A percentile compares a stretch with the other conserved stretches of the same genome.
These are phyloP conservation scores for Crithidia fasciculata DNA, from an alignment of 208 protist genomes.

Conservation along the genomic window DNA sequence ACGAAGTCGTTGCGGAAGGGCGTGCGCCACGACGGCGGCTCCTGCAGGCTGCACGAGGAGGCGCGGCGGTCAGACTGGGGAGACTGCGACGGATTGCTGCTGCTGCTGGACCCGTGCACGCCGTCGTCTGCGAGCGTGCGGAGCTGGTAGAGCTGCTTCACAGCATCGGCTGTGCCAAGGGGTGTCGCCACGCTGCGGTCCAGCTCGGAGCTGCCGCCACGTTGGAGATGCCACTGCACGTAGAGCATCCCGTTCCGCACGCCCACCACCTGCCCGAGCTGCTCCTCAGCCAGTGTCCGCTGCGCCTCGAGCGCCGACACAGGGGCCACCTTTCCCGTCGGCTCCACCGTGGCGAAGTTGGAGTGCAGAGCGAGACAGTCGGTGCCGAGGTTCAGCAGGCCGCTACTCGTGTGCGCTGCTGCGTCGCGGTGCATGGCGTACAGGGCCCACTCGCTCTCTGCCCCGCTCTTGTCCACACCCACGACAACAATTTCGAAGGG, in stretches of 20 bases:
- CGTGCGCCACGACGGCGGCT: conserved; percentile 89
- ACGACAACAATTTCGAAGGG: conserved; percentile 67
- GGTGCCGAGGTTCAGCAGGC: conserved; percentile 69
- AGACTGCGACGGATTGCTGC: no score
- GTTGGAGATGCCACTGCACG: conserved; percentile 81
- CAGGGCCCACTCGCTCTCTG: conserved; percentile 64
- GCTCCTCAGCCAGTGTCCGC: conserved; percentile 68
- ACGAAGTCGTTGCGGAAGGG: conserved; percentile 92
- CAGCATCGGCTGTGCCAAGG: conserved; percentile 48
- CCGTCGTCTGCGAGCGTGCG: conserved; percentile 30
- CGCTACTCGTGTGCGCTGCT: conserved; percentile 34
- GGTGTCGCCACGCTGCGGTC: conserved; percentile 80
- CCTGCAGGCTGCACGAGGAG: conserved; percentile 32
- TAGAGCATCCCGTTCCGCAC: conserved; percentile 78
- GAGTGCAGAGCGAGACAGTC: conserved; percentile 67
- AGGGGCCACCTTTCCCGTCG: conserved; percentile 32
- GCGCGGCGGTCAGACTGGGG: no score
- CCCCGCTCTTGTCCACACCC: conserved; percentile 61
- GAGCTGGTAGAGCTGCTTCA: conserved; percentile 48
- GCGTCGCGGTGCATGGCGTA: conserved; percentile 57
- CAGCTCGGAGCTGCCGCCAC: conserved; percentile 46
- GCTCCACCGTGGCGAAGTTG: conserved; percentile 41
- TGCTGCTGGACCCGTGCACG: no score
- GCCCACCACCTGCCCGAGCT: conserved; percentile 81
- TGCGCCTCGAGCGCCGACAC: conserved; percentile 49